Percentiles rank a stretch among this genome's conserved stretches.
Evolutionary conservation across 805 yeast species (phyloP).

Genomic region (Saturnispora dispora): DNA sequence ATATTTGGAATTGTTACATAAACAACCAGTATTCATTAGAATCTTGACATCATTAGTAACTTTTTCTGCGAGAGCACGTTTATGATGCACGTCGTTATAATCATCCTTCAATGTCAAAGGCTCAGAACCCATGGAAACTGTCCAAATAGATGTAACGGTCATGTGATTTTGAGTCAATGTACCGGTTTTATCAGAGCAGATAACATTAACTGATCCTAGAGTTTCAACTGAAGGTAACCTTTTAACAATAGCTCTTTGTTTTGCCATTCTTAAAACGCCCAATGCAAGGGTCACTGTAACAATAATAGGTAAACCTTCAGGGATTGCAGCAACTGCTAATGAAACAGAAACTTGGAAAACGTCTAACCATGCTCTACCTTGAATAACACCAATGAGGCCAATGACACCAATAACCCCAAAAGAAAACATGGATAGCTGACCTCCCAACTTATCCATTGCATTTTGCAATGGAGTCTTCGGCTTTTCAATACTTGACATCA

Average conservation of each 20-base stretch:
- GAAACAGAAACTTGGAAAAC: constrained; percentile 98
- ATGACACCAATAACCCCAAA: constrained; percentile 87
- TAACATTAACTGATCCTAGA: constrained; percentile 86
- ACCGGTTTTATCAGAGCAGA: constrained; percentile 87
- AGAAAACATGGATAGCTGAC: constrained; percentile 76
- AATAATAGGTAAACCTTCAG: constrained; percentile 96
- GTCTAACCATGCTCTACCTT: constrained; percentile 92
- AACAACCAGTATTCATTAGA: constrained; percentile 55
- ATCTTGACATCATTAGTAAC: constrained; percentile 46
- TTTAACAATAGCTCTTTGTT: constrained; percentile 85
- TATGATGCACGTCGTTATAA: constrained; percentile 18
- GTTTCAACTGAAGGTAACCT: constrained; percentile 94
- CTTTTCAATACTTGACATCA: constrained; percentile 92
- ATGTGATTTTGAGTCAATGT: constrained; percentile 85
- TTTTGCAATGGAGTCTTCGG: constrained; percentile 96
- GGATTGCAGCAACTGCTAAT: constrained; percentile 97
- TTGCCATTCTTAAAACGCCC: constrained; percentile 95
- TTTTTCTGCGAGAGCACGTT: constrained; percentile 33
- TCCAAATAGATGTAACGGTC: constrained; percentile 82
- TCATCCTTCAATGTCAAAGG: constrained; percentile 5
- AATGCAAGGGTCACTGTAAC: constrained; percentile 95
- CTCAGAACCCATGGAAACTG: constrained; percentile 44
- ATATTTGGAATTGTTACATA: constrained; percentile 68
- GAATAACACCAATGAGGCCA: constrained; percentile 79
- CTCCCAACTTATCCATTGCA: constrained; percentile 93